phyloP scores from a whole-genome alignment of 2,329 filamentous ascomycete genomes.

The Calonectria crousiana region DNA sequence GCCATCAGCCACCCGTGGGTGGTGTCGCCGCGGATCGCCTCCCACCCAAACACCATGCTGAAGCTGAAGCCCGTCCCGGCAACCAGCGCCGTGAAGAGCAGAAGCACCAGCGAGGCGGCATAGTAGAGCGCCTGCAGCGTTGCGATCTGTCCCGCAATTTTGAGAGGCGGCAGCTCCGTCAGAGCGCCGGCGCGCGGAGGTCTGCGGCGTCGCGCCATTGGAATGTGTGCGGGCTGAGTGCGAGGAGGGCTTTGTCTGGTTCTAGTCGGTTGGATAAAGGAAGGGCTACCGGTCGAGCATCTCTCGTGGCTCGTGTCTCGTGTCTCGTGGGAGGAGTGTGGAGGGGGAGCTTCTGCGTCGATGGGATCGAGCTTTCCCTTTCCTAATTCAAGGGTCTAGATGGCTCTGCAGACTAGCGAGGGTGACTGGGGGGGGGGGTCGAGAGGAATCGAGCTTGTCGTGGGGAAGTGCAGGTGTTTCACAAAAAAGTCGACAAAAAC shows the following conservation, averaged over 20 bases:
- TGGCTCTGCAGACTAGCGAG: neutral
- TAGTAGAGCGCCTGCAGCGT: constrained; percentile 70
- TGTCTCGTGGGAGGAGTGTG: neutral
- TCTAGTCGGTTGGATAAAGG: neutral
- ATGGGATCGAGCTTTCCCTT: neutral
- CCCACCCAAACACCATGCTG: constrained; percentile 70
- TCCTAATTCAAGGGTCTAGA: neutral
- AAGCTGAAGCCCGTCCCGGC: constrained; percentile 66
- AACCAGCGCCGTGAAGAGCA: constrained; percentile 70
- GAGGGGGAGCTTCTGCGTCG: neutral
- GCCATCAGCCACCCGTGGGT: constrained; percentile 72
- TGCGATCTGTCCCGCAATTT: constrained; percentile 70
- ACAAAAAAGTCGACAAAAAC: neutral
- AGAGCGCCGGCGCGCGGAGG: constrained; percentile 71
- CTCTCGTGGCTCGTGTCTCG: constrained; percentile 25
- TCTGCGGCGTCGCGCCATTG: constrained; percentile 67
- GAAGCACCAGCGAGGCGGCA: constrained; percentile 61
- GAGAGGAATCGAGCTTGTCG: neutral
- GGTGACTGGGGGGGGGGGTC: neutral
- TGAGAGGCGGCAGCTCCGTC: constrained; percentile 70
- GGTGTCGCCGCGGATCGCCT: constrained; percentile 69
- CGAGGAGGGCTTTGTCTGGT: neutral
- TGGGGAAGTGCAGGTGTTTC: neutral
- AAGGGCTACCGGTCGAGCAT: constrained; percentile 36
- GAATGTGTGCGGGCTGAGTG: neutral